Percentiles rank a stretch among this genome's conserved stretches.
Evolutionary conservation across 2,329 filamentous ascomycete genomes (phyloP).

Genomic region (Pestalotiopsis sp.): DNA sequence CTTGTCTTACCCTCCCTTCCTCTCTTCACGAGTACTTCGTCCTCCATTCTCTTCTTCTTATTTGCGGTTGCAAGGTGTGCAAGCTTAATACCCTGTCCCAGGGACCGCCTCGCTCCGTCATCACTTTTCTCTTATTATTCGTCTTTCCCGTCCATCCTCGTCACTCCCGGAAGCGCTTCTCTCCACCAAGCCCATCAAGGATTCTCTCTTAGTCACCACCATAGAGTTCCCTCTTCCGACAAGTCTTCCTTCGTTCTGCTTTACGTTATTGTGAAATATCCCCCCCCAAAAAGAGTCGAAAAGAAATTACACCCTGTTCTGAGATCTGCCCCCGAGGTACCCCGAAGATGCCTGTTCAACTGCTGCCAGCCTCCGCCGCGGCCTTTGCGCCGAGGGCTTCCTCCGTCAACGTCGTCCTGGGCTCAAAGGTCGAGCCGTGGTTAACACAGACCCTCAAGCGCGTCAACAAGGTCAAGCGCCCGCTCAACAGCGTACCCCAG

Average conservation of each 20-base stretch:
- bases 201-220: conserved; percentile 30
- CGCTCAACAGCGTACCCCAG: conserved; percentile 94
- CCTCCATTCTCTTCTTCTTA: conserved; percentile 59
- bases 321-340: conserved; percentile 20
- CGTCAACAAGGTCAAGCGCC: conserved; percentile 94
- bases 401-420: conserved; percentile 91
- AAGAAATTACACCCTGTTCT: background rate
- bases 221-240: conserved; percentile 8
- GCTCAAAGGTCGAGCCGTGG: conserved; percentile 92
- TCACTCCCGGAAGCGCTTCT: conserved; percentile 24
- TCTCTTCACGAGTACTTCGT: conserved; percentile 60
- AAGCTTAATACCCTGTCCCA: conserved; percentile 59
- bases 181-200: conserved; percentile 26
- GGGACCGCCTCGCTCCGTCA: conserved; percentile 56
- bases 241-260: conserved; percentile 9
- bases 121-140: conserved; percentile 45
- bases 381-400: conserved; percentile 91
- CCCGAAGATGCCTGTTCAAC: conserved; percentile 80
- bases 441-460: conserved; percentile 95
- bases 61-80: conserved; percentile 61
- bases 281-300: conserved; percentile 8
- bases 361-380: conserved; percentile 92
- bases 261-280: conserved; percentile 17
- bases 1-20: conserved; percentile 44
- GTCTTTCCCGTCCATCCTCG: conserved; percentile 38